Evolutionary conservation across 495 filamentous ascomycete genomes (phyloP), one percentile per base, ranked within the genome.

Genomic region (Hypoxylon fragiforme): DNA sequence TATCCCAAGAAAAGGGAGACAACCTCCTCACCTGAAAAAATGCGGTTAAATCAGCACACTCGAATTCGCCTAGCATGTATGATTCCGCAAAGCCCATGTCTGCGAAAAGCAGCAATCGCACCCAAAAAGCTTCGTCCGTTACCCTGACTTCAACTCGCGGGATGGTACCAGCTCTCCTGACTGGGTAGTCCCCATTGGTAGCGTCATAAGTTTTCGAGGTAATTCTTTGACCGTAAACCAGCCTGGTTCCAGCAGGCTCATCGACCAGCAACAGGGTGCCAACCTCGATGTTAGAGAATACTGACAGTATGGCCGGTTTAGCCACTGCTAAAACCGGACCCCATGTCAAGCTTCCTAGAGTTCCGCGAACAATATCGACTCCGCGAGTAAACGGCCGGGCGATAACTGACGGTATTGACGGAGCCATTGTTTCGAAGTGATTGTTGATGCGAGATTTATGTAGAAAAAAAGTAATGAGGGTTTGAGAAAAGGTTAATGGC

Each of bases 81-180:
- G 83, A 77, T 70, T 88, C 84, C 12, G 85, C 80, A 65, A 90
- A 88, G 2, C 86, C 86, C 84, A 88, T 87, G 70, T 89, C 85
- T 18, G 80, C 82, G 57, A 85, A 85, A 20, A 88, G 66, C 42
- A 83, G 67, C 44, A 87, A 62, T 34, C 85, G 78, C 51, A 85
- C 73, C 83, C 83, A 89, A 65, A 89, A 87, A 13, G 76, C 65
- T 44, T 85, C 81, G 42, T 77, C 79, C 57, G 79, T 76, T 12
- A 88, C 76, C 13, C 70, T 68, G 22, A 88, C 65, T 50, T 82
- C 66, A 18, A 70, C 75, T 1, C 54, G 56, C 4, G 72, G 71
- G 0, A 64, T 41, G 3, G 38, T 39, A 14, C 62, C 46, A 16
- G 56, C 64, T 24, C 40, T 48, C 19, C 67, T 69, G 16, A 53